Evolutionary conservation across 768 basidiomycete genomes (phyloP), one percentile per base, ranked within the genome.

Genomic region (Suillus sp.): DNA sequence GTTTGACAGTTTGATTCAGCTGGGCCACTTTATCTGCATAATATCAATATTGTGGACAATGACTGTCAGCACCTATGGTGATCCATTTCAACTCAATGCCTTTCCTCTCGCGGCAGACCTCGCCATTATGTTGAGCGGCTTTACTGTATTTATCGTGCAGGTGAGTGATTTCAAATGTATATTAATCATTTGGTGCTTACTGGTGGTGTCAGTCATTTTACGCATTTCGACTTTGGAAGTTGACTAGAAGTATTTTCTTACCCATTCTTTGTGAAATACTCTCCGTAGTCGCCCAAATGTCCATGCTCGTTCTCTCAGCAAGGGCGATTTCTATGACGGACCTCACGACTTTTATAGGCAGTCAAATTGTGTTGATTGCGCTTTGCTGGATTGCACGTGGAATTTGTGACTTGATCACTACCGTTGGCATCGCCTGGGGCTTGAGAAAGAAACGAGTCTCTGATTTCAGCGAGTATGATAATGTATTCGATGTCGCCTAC

Each of bases 141-240:
- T 37, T 5, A 59, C 43, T 3, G 38, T 43, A 27, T 59, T 47
- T 34, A 30, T 45, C 35, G 56, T 50, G 10, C 62, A 63, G 13
- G 62, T 63, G 20, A n/a, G 42, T 63, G 32, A 37, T 48, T 25
- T 37, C 0, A 18, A 14, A 18, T 53, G 16, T 9, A 20, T 37
- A 5, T 55, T 34, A 5, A 37, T 53, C 30, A 18, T 38, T 9
- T 47, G 25, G 11, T 4, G 22, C 56, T 63, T 16, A 63, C 45
- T 4, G 14, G 10, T 13, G 3, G 40, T 38, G 8, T 53, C n/a
- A 59, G 62, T 34, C 62, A 32, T 63, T 63, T 45, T 59, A 59
- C 34, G 48, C 55, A 22, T 63, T 45, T 37, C 62, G 57, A 32
- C 55, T 63, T 20, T 37, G 56, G 42, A 63, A 18, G 25, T 47